phyloP scores from a whole-genome alignment of 2,329 filamentous ascomycete species.

The Trichoderma pleuroti region DNA sequence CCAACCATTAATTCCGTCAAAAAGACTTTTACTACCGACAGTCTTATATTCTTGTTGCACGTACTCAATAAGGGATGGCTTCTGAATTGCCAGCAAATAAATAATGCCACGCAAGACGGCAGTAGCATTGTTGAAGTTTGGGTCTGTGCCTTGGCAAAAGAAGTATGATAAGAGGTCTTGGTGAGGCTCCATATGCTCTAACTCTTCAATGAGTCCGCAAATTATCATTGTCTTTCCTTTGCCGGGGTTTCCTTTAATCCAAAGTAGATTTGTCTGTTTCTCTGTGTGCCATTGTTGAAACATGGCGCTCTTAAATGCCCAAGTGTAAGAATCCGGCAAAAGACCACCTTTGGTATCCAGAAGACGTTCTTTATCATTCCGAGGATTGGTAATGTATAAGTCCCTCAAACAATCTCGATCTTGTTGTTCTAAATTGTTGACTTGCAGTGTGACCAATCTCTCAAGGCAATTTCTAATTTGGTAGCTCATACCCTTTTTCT shows the following conservation, averaged over 20 bases:
- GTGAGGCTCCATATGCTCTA: background rate
- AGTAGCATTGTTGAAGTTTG: background rate
- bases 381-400: background rate
- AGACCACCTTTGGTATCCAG: background rate
- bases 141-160: background rate
- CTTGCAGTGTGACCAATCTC: background rate
- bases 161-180: background rate
- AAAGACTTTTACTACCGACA: background rate
- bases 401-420: background rate
- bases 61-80: background rate
- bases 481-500: background rate
- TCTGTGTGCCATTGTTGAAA: background rate
- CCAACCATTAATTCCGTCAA: background rate
- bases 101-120: background rate
- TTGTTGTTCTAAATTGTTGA: background rate
- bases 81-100: background rate
- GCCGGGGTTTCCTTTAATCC: background rate
- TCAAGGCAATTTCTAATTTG: background rate
- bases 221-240: background rate
- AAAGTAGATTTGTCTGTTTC: background rate
- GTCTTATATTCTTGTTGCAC: background rate
- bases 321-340: background rate
- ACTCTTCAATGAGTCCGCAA: background rate
- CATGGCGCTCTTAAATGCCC: background rate
- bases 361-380: background rate